These are phyloP conservation scores for Exophiala viscosa DNA, from an alignment of 2,329 filamentous ascomycete genomes.

Conservation along the genomic window DNA sequence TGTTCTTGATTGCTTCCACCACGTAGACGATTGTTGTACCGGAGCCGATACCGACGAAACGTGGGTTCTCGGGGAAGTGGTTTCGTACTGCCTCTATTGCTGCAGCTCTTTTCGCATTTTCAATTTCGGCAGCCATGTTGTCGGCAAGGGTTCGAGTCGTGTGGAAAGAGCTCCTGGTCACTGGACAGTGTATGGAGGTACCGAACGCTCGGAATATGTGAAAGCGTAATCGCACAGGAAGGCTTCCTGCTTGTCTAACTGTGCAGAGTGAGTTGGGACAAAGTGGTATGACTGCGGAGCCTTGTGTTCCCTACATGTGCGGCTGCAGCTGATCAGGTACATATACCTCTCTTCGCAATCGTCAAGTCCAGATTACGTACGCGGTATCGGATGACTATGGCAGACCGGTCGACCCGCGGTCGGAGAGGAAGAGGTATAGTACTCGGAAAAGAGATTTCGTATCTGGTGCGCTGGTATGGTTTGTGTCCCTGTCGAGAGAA, in stretches of 20 bases:
- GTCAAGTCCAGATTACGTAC: slow-evolving; percentile 18
- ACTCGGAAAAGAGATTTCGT: too few relatives aligned
- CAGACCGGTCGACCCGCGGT: too few relatives aligned
- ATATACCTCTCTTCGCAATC: slow-evolving; percentile 6
- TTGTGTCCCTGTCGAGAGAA: too few relatives aligned
- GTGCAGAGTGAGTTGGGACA: slow-evolving; percentile 3
- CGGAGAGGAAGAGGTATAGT: too few relatives aligned
- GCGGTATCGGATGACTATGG: slow-evolving; percentile 17
- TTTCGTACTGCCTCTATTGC: slow-evolving; percentile 56
- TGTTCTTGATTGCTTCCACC: slow-evolving; percentile 59
- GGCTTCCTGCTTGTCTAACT: slow-evolving; percentile 6
- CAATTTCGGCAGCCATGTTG: slow-evolving; percentile 37
- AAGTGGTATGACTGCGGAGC: slow-evolving; percentile 5
- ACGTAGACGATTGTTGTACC: slow-evolving; percentile 66
- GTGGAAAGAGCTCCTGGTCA: slow-evolving; percentile 3
- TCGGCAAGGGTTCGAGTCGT: not conserved
- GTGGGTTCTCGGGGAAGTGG: slow-evolving; percentile 56
- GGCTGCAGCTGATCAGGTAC: slow-evolving; percentile 5
- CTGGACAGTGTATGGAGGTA: not conserved
- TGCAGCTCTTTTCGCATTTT: slow-evolving; percentile 59
- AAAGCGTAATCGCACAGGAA: not conserved
- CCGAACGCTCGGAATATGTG: not conserved
- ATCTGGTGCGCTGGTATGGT: too few relatives aligned
- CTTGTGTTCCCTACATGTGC: slow-evolving; percentile 11
- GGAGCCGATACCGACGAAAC: slow-evolving; percentile 62